Evolutionary conservation across 2,329 filamentous ascomycete genomes (phyloP).

Genomic region (Colletotrichum graminicola): DNA sequence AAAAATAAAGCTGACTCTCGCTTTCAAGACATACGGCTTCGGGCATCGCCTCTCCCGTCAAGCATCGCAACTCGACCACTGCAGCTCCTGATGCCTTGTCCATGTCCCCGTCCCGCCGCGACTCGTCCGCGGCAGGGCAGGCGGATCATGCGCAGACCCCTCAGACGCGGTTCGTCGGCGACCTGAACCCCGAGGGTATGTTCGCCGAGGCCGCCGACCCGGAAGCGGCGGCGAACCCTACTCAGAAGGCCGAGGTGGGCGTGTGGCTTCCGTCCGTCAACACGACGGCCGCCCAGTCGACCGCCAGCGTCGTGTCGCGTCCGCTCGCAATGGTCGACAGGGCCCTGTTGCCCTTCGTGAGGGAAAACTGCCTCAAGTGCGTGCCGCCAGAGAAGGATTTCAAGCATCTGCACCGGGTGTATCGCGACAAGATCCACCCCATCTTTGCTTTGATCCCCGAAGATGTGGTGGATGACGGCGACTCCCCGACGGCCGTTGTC

Average conservation of each 20-base stretch:
- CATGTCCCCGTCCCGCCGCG: conserved; percentile 20
- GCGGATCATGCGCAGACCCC: conserved; percentile 26
- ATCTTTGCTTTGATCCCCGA: conserved; percentile 65
- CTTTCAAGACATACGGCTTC: background rate
- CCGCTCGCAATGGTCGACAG: conserved; percentile 55
- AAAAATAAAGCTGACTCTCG: conserved; percentile 2
- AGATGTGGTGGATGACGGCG: conserved; percentile 48
- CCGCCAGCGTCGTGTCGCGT: conserved; percentile 44
- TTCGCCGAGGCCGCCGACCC: conserved; percentile 67
- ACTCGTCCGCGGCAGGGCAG: conserved; percentile 19
- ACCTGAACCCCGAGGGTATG: conserved; percentile 71
- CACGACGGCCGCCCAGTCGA: conserved; percentile 48
- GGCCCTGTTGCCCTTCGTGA: conserved; percentile 58
- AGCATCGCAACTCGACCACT: conserved; percentile 23
- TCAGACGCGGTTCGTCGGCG: conserved; percentile 64
- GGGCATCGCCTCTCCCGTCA: conserved; percentile 17
- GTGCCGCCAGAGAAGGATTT: conserved; percentile 63
- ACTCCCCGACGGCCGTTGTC: conserved; percentile 56
- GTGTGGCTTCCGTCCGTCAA: conserved; percentile 62
- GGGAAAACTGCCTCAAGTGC: conserved; percentile 60
- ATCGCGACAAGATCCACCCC: conserved; percentile 66
- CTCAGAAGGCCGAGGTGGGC: conserved; percentile 66
- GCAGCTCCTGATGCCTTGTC: background rate
- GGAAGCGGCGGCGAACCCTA: conserved; percentile 51
- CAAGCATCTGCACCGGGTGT: conserved; percentile 59